Evolutionary conservation across 106 monocot species (phyloP).

Genomic region (Amphibolis antarctica): DNA sequence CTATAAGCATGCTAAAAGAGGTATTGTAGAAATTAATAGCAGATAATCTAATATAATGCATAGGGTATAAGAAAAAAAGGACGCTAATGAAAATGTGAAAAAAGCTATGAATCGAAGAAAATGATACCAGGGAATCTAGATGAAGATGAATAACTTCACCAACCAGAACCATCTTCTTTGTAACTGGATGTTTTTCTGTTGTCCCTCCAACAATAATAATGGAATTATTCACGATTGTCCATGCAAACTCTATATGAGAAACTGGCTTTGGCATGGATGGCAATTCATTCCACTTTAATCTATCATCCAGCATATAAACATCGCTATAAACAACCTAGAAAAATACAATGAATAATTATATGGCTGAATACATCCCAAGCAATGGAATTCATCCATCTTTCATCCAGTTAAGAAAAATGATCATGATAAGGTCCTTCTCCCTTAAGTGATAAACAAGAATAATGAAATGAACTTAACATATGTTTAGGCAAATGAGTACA

Average conservation of each 20-base stretch:
- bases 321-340: conserved; percentile 60
- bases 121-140: conserved; percentile 9
- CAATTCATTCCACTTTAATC: conserved; percentile 54
- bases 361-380: too few species aligned
- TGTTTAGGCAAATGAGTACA: background rate
- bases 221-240: conserved; percentile 86
- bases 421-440: too few species aligned
- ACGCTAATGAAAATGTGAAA: background rate
- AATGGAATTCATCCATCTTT: too few species aligned
- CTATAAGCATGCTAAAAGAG: too few species aligned
- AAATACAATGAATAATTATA: background rate
- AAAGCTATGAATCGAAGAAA: background rate
- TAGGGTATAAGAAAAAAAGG: background rate
- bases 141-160: conserved; percentile 66
- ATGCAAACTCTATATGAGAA: conserved; percentile 93
- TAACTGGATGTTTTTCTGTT: conserved; percentile 82
- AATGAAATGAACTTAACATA: too few species aligned
- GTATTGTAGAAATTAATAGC: too few species aligned
- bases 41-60: too few species aligned
- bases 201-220: conserved; percentile 83
- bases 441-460: too few species aligned
- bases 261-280: conserved; percentile 89
- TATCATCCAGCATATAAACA: conserved; percentile 87
- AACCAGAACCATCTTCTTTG: conserved; percentile 87
- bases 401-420: too few species aligned